Evolutionary conservation across 164 flowering plant species (phyloP).

Genomic region (Liriodendron chinense): DNA sequence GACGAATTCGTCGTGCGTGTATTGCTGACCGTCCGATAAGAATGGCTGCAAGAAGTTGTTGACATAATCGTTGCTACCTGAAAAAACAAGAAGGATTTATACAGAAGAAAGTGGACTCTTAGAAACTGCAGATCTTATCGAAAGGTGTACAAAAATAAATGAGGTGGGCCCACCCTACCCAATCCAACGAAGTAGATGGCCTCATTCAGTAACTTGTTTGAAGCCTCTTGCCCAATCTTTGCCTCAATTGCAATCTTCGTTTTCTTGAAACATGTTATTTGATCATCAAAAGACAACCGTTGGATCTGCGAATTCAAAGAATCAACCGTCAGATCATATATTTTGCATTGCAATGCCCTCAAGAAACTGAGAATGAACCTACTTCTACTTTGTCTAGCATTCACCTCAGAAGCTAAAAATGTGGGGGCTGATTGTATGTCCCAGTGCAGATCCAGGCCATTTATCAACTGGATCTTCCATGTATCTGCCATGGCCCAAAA

Average conservation of each 20-base stretch:
- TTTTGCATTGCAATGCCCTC: background rate
- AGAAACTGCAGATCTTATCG: background rate
- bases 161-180: conserved; percentile 31
- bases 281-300: conserved; percentile 70
- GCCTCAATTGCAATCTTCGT: conserved; percentile 46
- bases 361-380: background rate
- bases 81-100: background rate
- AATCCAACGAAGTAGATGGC: conserved; percentile 73
- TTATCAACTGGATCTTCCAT: no score
- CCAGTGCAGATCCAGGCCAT: no score
- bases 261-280: conserved; percentile 48
- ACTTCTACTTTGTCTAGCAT: background rate
- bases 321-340: background rate
- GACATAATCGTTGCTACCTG: conserved; percentile 90
- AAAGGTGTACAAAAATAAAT: background rate
- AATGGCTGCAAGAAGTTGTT: conserved; percentile 87
- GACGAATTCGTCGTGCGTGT: conserved; percentile 63
- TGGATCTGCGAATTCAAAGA: conserved; percentile 44
- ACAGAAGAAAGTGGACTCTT: background rate
- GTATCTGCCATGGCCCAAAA: no score
- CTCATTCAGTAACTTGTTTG: conserved; percentile 44
- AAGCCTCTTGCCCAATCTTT: conserved; percentile 54
- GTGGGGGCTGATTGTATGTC: no score
- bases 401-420: no score
- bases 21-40: conserved; percentile 64